phyloP scores from a whole-genome alignment of 1,139 yeast species.

The Candida freyschussii region DNA sequence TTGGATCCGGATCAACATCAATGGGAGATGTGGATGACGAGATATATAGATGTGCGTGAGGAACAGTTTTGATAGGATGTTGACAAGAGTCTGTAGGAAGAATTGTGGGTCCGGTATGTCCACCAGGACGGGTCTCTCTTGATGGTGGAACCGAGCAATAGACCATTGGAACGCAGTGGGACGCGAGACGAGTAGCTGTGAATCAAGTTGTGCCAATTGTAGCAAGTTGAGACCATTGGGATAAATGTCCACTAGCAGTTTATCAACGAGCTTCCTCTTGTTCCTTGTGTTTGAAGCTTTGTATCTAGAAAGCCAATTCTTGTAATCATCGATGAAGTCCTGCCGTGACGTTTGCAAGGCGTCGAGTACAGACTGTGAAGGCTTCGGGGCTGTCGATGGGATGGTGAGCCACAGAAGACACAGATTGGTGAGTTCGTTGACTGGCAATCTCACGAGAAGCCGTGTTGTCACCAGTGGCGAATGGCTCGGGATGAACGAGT shows the following conservation, averaged over 20 bases:
- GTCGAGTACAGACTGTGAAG: constrained; percentile 11
- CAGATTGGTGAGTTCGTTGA: constrained; percentile 21
- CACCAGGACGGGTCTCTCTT: constrained; percentile 27
- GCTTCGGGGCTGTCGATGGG: constrained; percentile 21
- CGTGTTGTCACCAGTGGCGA: constrained; percentile 13
- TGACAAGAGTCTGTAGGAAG: constrained; percentile 45
- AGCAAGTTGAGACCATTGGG: constrained; percentile 57
- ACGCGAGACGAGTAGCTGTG: constrained; percentile 62
- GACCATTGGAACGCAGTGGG: constrained; percentile 47
- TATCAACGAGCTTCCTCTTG: constrained; percentile 46
- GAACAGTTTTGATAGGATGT: constrained; percentile 45
- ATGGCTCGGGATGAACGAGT: constrained; percentile 17
- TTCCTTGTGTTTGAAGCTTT: constrained; percentile 19
- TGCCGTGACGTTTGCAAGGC: constrained; percentile 8
- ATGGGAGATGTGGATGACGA: constrained; percentile 57
- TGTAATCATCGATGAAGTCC: constrained; percentile 13
- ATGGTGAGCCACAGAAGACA: constrained; percentile 25
- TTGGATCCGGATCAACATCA: constrained; percentile 60
- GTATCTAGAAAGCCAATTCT: constrained; percentile 9
- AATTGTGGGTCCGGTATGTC: constrained; percentile 33
- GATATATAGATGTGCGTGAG: constrained; percentile 62
- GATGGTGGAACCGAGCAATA: constrained; percentile 16
- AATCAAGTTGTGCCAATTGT: constrained; percentile 71
- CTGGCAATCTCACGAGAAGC: constrained; percentile 16
- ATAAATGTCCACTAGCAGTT: constrained; percentile 53